Base-by-base conservation (phyloP, 2,329 filamentous ascomycete species). In the Fusarium protoensiforme region DNA sequence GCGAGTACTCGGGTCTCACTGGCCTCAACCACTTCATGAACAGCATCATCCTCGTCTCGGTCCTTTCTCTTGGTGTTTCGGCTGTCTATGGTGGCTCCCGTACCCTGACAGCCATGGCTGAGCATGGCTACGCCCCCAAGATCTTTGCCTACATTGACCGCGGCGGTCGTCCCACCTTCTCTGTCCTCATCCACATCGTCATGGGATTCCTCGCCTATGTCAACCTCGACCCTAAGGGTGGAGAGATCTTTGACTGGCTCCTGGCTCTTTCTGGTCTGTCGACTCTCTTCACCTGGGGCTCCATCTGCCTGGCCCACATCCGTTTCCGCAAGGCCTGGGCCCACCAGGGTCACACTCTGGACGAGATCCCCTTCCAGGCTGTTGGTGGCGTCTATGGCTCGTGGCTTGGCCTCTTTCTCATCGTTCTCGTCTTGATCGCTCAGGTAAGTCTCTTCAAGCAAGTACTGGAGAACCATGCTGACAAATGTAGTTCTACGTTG, bases 361-460 rank as follows among this genome's bases (percentile, higher is more conserved):
- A 92, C 60, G 91, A 93, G 81, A 87, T 94, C n/a, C 89, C 91
- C 1, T 94, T 91, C 84, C 81, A 82, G 58, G 89, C 90, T 14
- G 83, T 87, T 64, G 86, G 87, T 61, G 92, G 92, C 73, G 84
- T 92, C 14, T 84, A 83, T 20, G 92, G 92, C 57, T 92, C 90
- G 3, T 93, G 85, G 79, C 61, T 93, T 33, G 92, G 92, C 38
- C 84, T 93, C 10, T 62, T 79, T 68, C 85, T 93, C 60, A 89
- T 89, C 76, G 70, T 86, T 36, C 73, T 92, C 51, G 87, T 89
- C 24, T 80, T 91, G 63, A 80, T 89, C 29, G 90, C 89, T 54
- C 87, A 87, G 81, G 84, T 86, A 82, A 75, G 84, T 72, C 7
- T n/a, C 2, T n/a, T 10, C n/a, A 3, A 10, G 9, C 13, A 27